Conservation (phyloP, 164 flowering plant species). For the Stephania cephalantha region DNA sequence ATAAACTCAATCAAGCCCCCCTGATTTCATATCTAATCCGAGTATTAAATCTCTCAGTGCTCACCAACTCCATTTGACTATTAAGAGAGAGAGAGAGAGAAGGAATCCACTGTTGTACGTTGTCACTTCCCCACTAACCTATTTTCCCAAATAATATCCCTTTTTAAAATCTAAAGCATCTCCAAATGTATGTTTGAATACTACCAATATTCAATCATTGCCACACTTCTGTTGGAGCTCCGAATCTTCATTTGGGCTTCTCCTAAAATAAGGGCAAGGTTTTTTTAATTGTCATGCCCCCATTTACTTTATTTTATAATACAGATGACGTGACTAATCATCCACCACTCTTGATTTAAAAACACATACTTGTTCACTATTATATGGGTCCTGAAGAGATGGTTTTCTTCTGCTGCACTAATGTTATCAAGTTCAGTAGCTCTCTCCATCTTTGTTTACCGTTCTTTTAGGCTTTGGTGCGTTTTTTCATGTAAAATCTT, state of each 20-base stretch:
- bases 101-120: not conserved
- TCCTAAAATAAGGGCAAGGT: slow-evolving; percentile 13
- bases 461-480: not conserved
- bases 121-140: slow-evolving; percentile 12
- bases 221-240: slow-evolving; percentile 23
- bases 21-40: slow-evolving; percentile 1
- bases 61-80: slow-evolving; percentile 14
- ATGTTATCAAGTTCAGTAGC: slow-evolving; percentile 12
- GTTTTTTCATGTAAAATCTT: not conserved
- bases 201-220: slow-evolving; percentile 34
- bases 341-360: slow-evolving; percentile 21
- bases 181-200: slow-evolving; percentile 16
- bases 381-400: not conserved
- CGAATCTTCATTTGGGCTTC: slow-evolving; percentile 20
- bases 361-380: not conserved
- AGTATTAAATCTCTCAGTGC: slow-evolving; percentile 5
- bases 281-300: slow-evolving; percentile 9
- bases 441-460: not conserved
- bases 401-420: not conserved
- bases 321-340: slow-evolving; percentile 16
- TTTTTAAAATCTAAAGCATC: slow-evolving; percentile 13
- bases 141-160: not conserved
- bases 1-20: not conserved
- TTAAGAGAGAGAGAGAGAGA: slow-evolving; percentile 1
- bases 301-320: not conserved